Base-by-base conservation (phyloP, 164 flowering plant species). In the Santalum album region DNA sequence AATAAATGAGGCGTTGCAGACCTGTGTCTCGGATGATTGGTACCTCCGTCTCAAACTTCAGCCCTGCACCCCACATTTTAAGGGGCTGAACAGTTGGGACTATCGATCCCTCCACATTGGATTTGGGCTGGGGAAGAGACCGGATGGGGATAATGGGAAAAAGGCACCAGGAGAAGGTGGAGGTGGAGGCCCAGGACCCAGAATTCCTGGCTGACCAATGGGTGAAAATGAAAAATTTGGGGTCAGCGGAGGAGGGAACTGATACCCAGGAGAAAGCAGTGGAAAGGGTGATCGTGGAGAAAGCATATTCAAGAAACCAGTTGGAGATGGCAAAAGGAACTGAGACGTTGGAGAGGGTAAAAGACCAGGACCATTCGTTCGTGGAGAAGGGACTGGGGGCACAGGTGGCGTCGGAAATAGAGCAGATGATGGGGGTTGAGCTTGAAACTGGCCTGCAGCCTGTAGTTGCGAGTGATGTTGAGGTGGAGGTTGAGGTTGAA, bases 241-340 rank as follows among this genome's bases (percentile, higher is more conserved):
- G 40, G 86, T 72, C 32, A 82, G 35, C 9, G 86, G 85, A 22
- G 87, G 82, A 45, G 90, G 85, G 65, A 64, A 82, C 64, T 77
- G 88, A 54, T 60, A 66, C 43, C 87, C 86, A 21, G 96, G 98
- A 10, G 92, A 88, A n/a, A 78, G 76, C 63, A 77, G 51, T 3
- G 94, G 95, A 63, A 77, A 89, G 22, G 96, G 83, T 3, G 98
- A 92, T 18, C 89, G 54, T 6, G 96, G 99, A n/a, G 92, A 83
- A 54, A 74, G 54, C 40, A 89, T 36, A 54, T 72, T 75, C 62
- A 71, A 36, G 71, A 69, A 88, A 48, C 78, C 72, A 55, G 65
- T 72, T 14, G 98, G 98, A 1, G 99, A 92, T n/a, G 87, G 85
- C 72, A 87, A 60, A 16, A 72, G 69, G 63, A 75, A 90, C 68